These are phyloP conservation scores for Irpex sp. DNA, from an alignment of 1,284 basidiomycete species.

Conservation along the genomic window DNA sequence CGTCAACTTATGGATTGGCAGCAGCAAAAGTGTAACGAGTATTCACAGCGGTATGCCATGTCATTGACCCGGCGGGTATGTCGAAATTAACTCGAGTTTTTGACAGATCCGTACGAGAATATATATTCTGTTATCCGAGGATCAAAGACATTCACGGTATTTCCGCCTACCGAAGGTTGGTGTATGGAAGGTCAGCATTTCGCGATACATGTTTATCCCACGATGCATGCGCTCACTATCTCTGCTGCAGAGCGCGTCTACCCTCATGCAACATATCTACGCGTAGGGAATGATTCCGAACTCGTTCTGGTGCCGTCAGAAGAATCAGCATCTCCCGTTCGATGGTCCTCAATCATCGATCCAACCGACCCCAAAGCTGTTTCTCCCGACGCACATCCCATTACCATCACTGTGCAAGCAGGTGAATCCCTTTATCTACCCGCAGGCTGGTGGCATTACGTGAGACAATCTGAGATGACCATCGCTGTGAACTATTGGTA, in stretches of 20 bases:
- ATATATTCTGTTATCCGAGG: conserved; percentile 86
- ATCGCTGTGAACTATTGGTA: conserved; percentile 92
- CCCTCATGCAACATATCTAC: conserved; percentile 65
- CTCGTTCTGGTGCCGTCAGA: conserved; percentile 47
- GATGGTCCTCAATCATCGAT: conserved; percentile 73
- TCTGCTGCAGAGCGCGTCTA: conserved; percentile 55
- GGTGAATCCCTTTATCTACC: conserved; percentile 89
- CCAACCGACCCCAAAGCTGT: conserved; percentile 45
- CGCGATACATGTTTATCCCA: too few relatives aligned
- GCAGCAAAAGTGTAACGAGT: conserved; percentile 72
- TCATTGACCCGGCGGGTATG: neutral
- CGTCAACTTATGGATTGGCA: conserved; percentile 90
- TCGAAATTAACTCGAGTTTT: conserved; percentile 4
- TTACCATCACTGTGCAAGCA: conserved; percentile 58
- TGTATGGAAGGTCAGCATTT: conserved; percentile 64
- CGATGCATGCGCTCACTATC: too few relatives aligned
- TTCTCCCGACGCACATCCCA: conserved; percentile 53
- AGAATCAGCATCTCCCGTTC: conserved; percentile 39
- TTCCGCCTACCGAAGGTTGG: conserved; percentile 87
- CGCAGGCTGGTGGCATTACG: conserved; percentile 89
- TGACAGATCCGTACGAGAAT: conserved; percentile 86
- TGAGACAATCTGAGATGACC: conserved; percentile 58
- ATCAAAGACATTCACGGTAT: conserved; percentile 78
- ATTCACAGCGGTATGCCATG: conserved; percentile 71
- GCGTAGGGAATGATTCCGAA: conserved; percentile 30